These are phyloP conservation scores for Populus ilicifolia DNA, from an alignment of 345 rosid genomes.

Conservation along the genomic window DNA sequence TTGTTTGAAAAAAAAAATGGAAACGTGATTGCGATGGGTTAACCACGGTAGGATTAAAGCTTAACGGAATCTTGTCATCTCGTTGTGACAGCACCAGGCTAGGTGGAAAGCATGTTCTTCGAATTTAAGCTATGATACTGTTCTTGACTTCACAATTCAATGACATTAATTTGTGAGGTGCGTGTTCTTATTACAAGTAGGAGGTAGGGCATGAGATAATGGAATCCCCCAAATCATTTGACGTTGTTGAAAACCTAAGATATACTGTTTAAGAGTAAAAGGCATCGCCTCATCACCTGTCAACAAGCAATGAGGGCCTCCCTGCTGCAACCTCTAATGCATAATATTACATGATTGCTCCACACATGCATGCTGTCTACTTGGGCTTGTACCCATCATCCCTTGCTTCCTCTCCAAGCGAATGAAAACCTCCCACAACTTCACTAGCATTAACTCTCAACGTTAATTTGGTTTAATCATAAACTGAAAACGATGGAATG, in stretches of 20 bases:
- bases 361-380: background rate
- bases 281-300: background rate
- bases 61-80: background rate
- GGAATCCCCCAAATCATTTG: background rate
- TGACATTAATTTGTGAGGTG: background rate
- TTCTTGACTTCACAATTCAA: background rate
- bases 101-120: background rate
- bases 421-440: background rate
- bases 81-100: background rate
- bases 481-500: background rate
- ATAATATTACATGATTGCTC: background rate
- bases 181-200: background rate
- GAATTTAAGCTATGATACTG: background rate
- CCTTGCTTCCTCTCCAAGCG: conserved; percentile 14
- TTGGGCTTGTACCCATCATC: background rate
- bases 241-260: background rate
- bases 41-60: background rate
- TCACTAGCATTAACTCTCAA: background rate
- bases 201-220: background rate
- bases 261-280: background rate
- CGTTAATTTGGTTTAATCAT: background rate
- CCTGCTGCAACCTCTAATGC: background rate
- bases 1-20: background rate
- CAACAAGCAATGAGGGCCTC: background rate
- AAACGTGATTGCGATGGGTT: background rate